phyloP scores from a whole-genome alignment of 805 yeast genomes.

The Sugiyamaella valdiviana region DNA sequence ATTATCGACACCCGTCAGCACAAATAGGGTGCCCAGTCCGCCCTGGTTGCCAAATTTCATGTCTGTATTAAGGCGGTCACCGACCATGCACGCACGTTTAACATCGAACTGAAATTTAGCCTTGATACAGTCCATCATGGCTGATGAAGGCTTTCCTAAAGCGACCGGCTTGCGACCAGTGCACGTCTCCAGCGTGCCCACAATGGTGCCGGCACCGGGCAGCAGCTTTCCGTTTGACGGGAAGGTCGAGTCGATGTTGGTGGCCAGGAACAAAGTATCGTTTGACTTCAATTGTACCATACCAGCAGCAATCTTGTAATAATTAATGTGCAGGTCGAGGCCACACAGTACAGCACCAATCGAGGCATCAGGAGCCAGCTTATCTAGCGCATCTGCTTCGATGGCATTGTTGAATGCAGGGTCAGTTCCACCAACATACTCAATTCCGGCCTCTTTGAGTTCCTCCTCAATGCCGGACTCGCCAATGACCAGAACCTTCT shows the following conservation, averaged over 20 bases:
- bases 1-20: conserved; percentile 85
- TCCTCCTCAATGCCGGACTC: conserved; percentile 83
- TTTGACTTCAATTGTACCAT: conserved; percentile 70
- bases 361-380: conserved; percentile 46
- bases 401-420: conserved; percentile 41
- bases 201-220: conserved; percentile 93
- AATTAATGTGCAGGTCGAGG: conserved; percentile 67
- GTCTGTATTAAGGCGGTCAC: conserved; percentile 92
- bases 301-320: conserved; percentile 73
- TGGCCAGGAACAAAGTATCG: conserved; percentile 71
- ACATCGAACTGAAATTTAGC: conserved; percentile 53
- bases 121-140: conserved; percentile 85
- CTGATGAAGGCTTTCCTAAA: conserved; percentile 87
- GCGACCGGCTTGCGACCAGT: conserved; percentile 80
- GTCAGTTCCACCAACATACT: conserved; percentile 78
- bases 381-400: conserved; percentile 38
- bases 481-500: conserved; percentile 86
- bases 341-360: conserved; percentile 93
- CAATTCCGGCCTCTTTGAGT: conserved; percentile 64
- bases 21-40: conserved; percentile 79
- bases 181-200: conserved; percentile 67
- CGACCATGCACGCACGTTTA: conserved; percentile 75
- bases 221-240: conserved; percentile 80
- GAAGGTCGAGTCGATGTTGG: conserved; percentile 91
- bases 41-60: conserved; percentile 87